phyloP scores from a whole-genome alignment of 306 rosid genomes.

The Trifolium subterraneum region DNA sequence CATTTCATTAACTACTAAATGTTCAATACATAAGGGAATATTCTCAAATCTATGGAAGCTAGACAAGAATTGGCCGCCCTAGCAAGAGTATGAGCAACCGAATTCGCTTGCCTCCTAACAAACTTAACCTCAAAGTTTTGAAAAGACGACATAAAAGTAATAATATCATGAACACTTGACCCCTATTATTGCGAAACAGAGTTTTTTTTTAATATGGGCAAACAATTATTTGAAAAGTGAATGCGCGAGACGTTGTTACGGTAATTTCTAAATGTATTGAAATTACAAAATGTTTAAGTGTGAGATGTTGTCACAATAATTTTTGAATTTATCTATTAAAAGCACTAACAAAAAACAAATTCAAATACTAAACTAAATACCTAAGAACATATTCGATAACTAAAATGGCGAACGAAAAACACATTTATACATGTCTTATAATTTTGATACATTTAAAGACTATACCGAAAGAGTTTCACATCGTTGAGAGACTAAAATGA shows the following conservation, averaged over 20 bases:
- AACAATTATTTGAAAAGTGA: not conserved
- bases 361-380: not conserved
- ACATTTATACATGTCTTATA: not conserved
- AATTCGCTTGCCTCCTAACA: no score
- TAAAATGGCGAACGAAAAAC: not conserved
- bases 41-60: no score
- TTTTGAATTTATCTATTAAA: not conserved
- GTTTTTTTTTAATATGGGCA: constrained; percentile 3
- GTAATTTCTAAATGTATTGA: no score
- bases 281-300: no score
- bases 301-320: not conserved
- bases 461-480: not conserved
- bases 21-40: no score
- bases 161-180: no score
- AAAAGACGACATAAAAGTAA: no score
- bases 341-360: not conserved
- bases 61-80: no score
- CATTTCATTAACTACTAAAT: no score
- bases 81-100: no score
- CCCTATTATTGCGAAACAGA: no score
- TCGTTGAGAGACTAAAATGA: not conserved
- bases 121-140: no score
- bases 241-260: not conserved
- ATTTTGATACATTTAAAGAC: not conserved
- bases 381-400: not conserved